Conservation (phyloP, 108 stramenopile genomes). For the Fistulifera solaris region DNA sequence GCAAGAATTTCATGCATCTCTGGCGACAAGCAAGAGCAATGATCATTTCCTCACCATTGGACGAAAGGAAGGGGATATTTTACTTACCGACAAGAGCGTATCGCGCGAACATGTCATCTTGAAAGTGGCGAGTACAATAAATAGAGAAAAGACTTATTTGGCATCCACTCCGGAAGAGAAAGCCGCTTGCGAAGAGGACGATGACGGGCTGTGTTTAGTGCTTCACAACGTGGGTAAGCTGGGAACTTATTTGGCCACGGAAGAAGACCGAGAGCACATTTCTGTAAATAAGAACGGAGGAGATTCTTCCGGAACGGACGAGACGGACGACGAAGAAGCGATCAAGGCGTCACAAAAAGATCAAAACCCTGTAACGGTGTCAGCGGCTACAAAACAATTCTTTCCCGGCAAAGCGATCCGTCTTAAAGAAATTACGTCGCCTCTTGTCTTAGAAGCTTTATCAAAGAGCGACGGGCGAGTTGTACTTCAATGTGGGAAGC, state of each 20-base stretch:
- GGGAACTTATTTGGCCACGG: slow-evolving; percentile 10
- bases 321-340: slow-evolving; percentile 17
- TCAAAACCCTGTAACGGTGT: too few species aligned
- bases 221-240: slow-evolving; percentile 5
- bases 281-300: background rate
- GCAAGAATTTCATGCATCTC: too few species aligned
- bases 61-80: slow-evolving; percentile 15
- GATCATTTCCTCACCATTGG: slow-evolving; percentile 9
- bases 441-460: background rate
- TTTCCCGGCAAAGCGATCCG: background rate
- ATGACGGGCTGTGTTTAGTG: background rate
- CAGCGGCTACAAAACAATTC: too few species aligned
- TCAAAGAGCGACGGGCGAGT: background rate
- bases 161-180: background rate
- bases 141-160: too few species aligned
- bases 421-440: background rate
- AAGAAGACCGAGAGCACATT: background rate
- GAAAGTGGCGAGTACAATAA: background rate
- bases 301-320: background rate
- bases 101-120: slow-evolving; percentile 9
- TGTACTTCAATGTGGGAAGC: slow-evolving; percentile 16
- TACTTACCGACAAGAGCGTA: slow-evolving; percentile 15
- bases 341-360: background rate
- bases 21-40: background rate
- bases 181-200: background rate